Evolutionary conservation across 106 monocot genomes (phyloP), one percentile per base, ranked within the genome.

Genomic region (Allium sativum): DNA sequence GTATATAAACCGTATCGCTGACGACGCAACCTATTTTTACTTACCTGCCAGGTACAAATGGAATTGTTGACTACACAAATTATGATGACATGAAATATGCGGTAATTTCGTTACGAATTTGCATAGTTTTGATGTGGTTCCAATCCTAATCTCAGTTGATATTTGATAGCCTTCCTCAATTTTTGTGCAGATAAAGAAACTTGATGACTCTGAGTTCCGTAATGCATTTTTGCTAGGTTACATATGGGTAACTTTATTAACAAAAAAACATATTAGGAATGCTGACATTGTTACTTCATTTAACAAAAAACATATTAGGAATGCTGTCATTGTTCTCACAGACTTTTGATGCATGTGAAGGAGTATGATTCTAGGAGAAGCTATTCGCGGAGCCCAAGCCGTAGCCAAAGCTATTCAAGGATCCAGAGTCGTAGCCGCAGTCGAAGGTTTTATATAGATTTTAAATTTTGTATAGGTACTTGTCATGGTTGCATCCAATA

Each of bases 71-170:
- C 62, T 95, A 90, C 66, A 87, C 90, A 54, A 87, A 86, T 63
- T 87, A 87, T 73, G 95, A 95, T 48, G 90, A 95, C 45, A 95
- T 95, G 95, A 95, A 81, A 64, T 84, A 89, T 84, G 95, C 95
- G 74, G 90, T 90, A 73, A 53, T 79, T 72, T 50, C 15, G 7
- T 58, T 56, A 12, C 57, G 8, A 61, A 42, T 56, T 66, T 21
- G 56, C 11, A 7, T 62, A 12, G 21, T 44, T 57, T 12, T 22
- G 9, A 10, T 14, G 14, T 53, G 48, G 20, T 44, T 19, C 55
- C 18, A 48, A 4, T 44, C 18, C 43, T 44, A 44, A 15, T n/a
- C 15, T 8, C 9, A 16, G 20, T 22, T 21, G 7, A 7, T 59
- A 10, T 12, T 21, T 18, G 41, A 13, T 66, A n/a, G 42, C 31